Evolutionary conservation across 495 filamentous ascomycete genomes (phyloP).

Genomic region (Xylaria palmicola): DNA sequence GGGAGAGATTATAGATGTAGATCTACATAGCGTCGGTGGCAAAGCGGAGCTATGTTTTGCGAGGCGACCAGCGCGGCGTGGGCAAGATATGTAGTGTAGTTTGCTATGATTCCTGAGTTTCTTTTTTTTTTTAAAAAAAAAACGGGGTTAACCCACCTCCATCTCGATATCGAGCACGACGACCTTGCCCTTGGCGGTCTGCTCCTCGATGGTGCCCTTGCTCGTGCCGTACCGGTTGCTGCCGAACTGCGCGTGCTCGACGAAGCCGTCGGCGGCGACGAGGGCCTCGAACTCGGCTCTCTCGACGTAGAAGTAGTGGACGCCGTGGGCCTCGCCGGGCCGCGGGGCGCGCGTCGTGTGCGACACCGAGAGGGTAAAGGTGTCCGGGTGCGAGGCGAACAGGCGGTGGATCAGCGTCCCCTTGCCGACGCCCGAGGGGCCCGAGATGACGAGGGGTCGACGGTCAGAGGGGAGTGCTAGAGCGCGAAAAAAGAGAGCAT

Average conservation of each 20-base stretch:
- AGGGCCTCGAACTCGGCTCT: constrained; percentile 68
- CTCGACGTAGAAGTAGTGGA: constrained; percentile 78
- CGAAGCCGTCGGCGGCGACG: constrained; percentile 69
- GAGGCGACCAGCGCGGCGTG: neutral
- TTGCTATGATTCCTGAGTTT: too few relatives aligned
- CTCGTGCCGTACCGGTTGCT: constrained; percentile 87
- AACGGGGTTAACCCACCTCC: constrained; percentile 53
- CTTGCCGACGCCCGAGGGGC: constrained; percentile 85
- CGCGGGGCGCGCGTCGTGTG: constrained; percentile 84
- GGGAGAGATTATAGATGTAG: neutral
- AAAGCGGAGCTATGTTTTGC: neutral
- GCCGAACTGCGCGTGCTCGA: constrained; percentile 88
- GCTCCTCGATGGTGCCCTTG: constrained; percentile 70
- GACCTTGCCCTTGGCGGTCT: constrained; percentile 63
- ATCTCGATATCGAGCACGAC: constrained; percentile 91
- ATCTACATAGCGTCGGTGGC: neutral
- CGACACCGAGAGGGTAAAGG: constrained; percentile 79
- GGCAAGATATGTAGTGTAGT: neutral
- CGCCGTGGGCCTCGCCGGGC: constrained; percentile 69
- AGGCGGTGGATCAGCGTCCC: constrained; percentile 79
- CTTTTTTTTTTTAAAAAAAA: too few relatives aligned
- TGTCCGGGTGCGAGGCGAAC: constrained; percentile 59
- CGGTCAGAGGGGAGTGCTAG: constrained; percentile 39
- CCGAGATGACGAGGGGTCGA: constrained; percentile 81
- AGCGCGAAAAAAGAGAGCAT: neutral